phyloP scores from a whole-genome alignment of 2,329 filamentous ascomycete species.

The Sarocladium strictum region DNA sequence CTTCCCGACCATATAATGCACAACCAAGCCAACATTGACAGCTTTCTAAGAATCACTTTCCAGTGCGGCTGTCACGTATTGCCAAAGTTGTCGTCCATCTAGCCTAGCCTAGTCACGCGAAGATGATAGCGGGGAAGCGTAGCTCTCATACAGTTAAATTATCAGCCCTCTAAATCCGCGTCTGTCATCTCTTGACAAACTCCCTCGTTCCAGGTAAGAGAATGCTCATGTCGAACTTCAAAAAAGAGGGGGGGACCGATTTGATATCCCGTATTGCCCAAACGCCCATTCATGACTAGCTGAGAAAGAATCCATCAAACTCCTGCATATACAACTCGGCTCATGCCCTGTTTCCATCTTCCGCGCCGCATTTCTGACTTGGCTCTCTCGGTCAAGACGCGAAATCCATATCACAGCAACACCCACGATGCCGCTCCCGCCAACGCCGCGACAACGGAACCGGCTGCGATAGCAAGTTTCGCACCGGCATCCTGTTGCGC shows the following conservation, averaged over 20 bases:
- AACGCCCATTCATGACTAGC: no score
- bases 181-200: neutral
- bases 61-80: no score
- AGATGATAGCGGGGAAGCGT: neutral
- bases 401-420: neutral
- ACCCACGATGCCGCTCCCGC: neutral
- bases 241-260: no score
- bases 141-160: neutral
- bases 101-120: no score
- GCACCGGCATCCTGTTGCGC: constrained; percentile 20
- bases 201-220: neutral
- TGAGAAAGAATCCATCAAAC: no score
- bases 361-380: neutral
- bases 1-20: no score
- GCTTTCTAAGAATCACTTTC: no score
- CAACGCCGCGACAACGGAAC: neutral
- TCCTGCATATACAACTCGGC: no score
- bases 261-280: no score
- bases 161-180: neutral
- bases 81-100: no score
- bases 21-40: no score
- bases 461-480: neutral
- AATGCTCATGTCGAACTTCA: neutral
- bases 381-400: neutral
- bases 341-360: neutral